Percentiles rank a stretch among this genome's conserved stretches.
Conservation (phyloP, 2,329 filamentous ascomycete species). For the Fusarium sp. region DNA sequence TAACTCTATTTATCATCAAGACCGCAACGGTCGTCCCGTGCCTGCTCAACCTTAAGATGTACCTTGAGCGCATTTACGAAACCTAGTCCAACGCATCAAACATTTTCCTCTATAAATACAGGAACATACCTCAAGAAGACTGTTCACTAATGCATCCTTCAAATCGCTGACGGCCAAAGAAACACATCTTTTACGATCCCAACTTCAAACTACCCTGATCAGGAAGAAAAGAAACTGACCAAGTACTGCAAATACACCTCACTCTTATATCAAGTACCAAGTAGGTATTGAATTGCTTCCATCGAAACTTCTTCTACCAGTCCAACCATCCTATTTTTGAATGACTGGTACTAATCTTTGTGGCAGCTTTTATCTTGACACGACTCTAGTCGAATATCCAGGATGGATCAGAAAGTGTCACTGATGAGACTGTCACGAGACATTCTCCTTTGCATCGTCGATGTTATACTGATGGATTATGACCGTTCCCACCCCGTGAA, state of each 20-base stretch:
- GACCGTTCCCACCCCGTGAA: not conserved
- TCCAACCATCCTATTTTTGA: not conserved
- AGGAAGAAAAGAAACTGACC: not conserved
- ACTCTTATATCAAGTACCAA: no score
- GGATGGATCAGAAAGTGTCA: not conserved
- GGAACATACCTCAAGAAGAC: not conserved
- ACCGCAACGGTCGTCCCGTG: no score
- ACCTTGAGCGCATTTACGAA: not conserved
- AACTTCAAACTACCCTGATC: not conserved
- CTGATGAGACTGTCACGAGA: not conserved
- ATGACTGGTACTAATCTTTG: not conserved
- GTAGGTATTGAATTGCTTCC: no score
- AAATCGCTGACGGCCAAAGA: not conserved
- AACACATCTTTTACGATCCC: not conserved
- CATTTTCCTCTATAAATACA: not conserved
- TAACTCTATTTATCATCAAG: not conserved
- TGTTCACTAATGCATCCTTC: not conserved
- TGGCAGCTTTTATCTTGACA: not conserved
- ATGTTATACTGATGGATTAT: not conserved
- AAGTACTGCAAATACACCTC: no score
- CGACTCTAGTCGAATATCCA: not conserved
- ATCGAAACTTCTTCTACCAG: no score
- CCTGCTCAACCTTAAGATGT: not conserved
- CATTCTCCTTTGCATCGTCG: not conserved
- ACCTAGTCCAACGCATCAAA: not conserved